Conservation (phyloP, 495 filamentous ascomycete genomes). For the Darksidea phi region DNA sequence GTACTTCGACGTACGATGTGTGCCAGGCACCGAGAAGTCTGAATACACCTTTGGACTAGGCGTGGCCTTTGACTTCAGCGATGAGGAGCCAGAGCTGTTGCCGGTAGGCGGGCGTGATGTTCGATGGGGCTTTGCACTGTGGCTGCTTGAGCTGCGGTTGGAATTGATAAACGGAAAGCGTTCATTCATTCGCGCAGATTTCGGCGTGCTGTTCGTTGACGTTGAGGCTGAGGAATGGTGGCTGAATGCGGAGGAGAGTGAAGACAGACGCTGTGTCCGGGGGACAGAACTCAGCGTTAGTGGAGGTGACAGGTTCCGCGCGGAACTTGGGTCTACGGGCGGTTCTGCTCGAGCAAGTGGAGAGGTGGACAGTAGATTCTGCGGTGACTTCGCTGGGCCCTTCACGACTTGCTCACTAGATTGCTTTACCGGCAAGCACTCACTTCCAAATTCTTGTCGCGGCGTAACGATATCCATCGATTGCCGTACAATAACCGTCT, state of each 20-base stretch:
- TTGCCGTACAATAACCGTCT: neutral
- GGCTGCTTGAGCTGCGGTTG: constrained; percentile 27
- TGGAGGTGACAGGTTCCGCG: neutral
- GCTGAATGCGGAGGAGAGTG: constrained; percentile 6
- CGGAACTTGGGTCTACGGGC: neutral
- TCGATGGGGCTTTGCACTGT: constrained; percentile 3
- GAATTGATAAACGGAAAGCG: constrained; percentile 39
- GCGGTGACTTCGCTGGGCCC: neutral
- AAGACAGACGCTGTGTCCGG: neutral
- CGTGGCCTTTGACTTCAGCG: constrained; percentile 1
- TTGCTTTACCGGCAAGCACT: neutral
- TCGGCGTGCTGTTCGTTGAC: neutral
- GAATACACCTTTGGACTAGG: constrained; percentile 22
- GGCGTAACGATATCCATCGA: neutral
- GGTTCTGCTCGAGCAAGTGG: neutral
- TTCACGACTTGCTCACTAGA: neutral
- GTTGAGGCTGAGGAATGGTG: constrained; percentile 4
- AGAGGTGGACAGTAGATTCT: no score
- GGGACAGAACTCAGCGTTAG: neutral
- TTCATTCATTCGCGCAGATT: constrained; percentile 39
- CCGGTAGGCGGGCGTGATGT: neutral
- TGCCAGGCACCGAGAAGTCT: constrained; percentile 16
- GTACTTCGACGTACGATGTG: constrained; percentile 4
- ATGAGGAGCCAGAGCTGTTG: constrained; percentile 10
- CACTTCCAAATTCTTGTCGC: neutral